Base-by-base conservation (phyloP, 2,329 filamentous ascomycete genomes). In the Cercospora zeae-maydis region DNA sequence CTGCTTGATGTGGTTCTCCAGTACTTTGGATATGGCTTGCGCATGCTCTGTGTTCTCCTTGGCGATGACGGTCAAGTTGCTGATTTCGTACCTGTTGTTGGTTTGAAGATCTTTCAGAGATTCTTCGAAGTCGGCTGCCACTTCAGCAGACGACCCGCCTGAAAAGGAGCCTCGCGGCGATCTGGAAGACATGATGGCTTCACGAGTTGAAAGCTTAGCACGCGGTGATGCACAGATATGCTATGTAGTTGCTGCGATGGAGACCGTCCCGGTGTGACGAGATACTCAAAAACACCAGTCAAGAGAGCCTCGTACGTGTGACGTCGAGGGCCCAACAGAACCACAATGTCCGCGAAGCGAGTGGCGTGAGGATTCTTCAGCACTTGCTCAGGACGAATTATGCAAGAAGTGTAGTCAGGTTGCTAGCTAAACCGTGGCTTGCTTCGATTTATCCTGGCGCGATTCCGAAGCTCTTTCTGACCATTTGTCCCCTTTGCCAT, bases 1-100 rank as follows among this genome's bases (percentile, higher is more conserved):
- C 84, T 90, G 90, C 78, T 92, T 88, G 77, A 99, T 97, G 75
- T 99, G 95, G 68, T 93, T 90, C 76, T 96, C 91, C 71, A 99
- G 80, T 54, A 91, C 91, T 73, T 91, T 87, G 16, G 95, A 93
- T 72, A 99, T 98, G 68, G 90, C 91, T 77, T 96, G 86, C 36
- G 95, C 95, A 81, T 97, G 90, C 78, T 96, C 92, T 69, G 93
- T 97, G 74, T 96, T 96, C 78, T 99, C 95, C 77, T 96, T 92
- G 64, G 95, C 95, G 78, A 99, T 98, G 76, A 96, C 88, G 66
- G 95, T 99, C 79, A 99, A 80, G 79, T 96, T 98, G 83, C 90
- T 93, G 77, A 99, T 99, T 79, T 98, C 93, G 78, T 92, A 92
- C 74, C 92, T 89, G 79, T 92, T 91, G 80, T 97, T 97, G 75